Percentiles rank a stretch among this genome's conserved stretches.
Conservation (phyloP, 208 protist genomes). For the Crithidia mellificae region DNA sequence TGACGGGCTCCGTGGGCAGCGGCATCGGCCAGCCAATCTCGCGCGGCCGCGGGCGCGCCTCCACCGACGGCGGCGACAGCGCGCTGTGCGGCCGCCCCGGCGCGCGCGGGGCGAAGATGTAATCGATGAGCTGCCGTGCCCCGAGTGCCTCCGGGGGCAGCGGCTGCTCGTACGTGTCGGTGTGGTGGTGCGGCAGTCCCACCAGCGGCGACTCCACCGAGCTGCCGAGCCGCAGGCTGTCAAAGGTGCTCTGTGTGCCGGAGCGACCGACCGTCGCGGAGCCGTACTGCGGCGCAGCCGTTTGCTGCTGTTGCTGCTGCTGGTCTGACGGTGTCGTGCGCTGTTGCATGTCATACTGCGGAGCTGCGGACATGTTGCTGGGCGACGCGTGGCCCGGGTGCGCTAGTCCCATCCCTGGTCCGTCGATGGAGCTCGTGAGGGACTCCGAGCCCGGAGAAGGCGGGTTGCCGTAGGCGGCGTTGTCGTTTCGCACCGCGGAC, state of each 20-base stretch:
- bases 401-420: background rate
- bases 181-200: slow-evolving; percentile 17
- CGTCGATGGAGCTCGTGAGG: slow-evolving; percentile 1
- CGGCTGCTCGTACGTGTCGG: slow-evolving; percentile 36
- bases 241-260: slow-evolving; percentile 8
- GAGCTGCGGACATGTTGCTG: background rate
- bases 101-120: slow-evolving; percentile 32
- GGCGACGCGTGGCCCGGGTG: background rate
- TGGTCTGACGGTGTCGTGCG: background rate
- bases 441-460: slow-evolving; percentile 3
- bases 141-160: slow-evolving; percentile 43
- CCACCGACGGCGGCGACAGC: slow-evolving; percentile 33
- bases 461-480: slow-evolving; percentile 5
- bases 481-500: slow-evolving; percentile 9
- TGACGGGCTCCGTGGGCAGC: slow-evolving; percentile 51
- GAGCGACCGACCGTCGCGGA: slow-evolving; percentile 1
- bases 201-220: slow-evolving; percentile 3
- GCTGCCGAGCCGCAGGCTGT: background rate
- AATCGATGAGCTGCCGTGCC: slow-evolving; percentile 49
- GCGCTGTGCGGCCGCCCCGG: slow-evolving; percentile 25
- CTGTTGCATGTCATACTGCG: background rate
- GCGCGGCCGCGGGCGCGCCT: slow-evolving; percentile 21
- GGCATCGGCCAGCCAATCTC: slow-evolving; percentile 50
- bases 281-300: slow-evolving; percentile 5
- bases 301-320: background rate